Evolutionary conservation across 768 basidiomycete species (phyloP), one percentile per base, ranked within the genome.

Genomic region (Podaxis carcinomalis): DNA sequence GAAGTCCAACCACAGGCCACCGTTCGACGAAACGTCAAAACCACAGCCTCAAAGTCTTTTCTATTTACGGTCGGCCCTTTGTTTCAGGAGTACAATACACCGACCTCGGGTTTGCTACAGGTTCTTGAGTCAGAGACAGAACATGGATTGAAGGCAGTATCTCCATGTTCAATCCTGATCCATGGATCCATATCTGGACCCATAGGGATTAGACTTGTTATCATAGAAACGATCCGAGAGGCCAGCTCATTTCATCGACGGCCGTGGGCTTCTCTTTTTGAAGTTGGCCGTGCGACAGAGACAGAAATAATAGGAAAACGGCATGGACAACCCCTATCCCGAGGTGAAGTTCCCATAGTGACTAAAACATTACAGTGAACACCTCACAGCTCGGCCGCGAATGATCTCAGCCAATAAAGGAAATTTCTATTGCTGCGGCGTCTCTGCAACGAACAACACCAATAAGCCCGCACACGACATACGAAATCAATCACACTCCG

Each of bases 341-440:
- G 9, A 7, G 9, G 32, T 32, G 7, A 32, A 32, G 32, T 32
- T 32, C 32, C 32, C 32, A 32, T 32, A 32, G 32, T 0, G 32
- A 42, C 40, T 42, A 14, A 7, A 42, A 42, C 40, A 42, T 42
- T 32, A 32, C 32, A 9, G 9, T 32, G 7, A 32, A 32, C 9
- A 9, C 32, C 32, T 32, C 32, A 32, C 32, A 9, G 16, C 42
- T 44, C 42, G 42, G 42, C 27, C 51, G 51, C 51, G 16, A 35
- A 16, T 14, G 16, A 11, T n/a, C n/a, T n/a, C n/a, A 37, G 10
- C 19, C 32, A 37, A n/a, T 16, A 42, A 28, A 55, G 44, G 52
- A 16, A 60, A 37, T 1, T 54, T 61, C 59, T 55, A 61, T 50
- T 61, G 52, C 44, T 59, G 4, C 44, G 51, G 51, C 13, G 27